A percentile compares a stretch with the other conserved stretches of the same genome.
These are phyloP conservation scores for Haplosporangium sp. DNA, from an alignment of 371 early-diverging fungal genomes.

Conservation along the genomic window DNA sequence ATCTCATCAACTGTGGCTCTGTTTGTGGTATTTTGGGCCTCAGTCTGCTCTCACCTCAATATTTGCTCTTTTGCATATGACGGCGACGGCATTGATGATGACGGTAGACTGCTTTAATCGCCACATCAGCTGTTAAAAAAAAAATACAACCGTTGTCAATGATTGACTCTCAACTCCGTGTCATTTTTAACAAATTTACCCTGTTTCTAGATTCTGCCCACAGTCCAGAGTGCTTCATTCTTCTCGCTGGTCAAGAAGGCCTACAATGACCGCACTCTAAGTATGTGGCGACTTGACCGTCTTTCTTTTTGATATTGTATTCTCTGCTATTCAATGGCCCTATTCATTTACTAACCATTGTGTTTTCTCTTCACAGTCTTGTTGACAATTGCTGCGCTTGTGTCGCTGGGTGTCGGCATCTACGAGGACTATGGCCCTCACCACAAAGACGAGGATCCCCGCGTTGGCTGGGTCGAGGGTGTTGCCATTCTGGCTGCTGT, in stretches of 20 bases:
- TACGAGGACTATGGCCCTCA: constrained; percentile 74
- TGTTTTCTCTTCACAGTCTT: constrained; percentile 56
- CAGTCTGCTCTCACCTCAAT: no score
- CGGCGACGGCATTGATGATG: no score
- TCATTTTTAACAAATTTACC: not conserved
- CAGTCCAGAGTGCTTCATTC: constrained; percentile 69
- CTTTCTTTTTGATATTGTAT: constrained; percentile 20
- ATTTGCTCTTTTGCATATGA: no score
- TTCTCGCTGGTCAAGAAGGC: constrained; percentile 73
- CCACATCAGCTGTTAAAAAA: no score
- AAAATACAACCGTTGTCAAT: no score
- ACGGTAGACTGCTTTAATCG: no score
- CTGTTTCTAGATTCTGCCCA: constrained; percentile 66
- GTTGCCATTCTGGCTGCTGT: constrained; percentile 92
- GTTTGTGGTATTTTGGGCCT: no score
- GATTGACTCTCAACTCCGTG: not conserved
- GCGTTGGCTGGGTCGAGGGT: constrained; percentile 72
- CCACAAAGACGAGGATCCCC: constrained; percentile 69
- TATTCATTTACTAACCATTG: no score
- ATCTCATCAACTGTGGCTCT: no score
- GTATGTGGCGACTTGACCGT: constrained; percentile 61
- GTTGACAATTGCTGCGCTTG: constrained; percentile 79
- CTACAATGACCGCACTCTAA: constrained; percentile 73
- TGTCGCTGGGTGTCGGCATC: constrained; percentile 82
- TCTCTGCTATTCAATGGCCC: no score